Evolutionary conservation across 306 rosid genomes (phyloP).

Genomic region (Prunus mume): DNA sequence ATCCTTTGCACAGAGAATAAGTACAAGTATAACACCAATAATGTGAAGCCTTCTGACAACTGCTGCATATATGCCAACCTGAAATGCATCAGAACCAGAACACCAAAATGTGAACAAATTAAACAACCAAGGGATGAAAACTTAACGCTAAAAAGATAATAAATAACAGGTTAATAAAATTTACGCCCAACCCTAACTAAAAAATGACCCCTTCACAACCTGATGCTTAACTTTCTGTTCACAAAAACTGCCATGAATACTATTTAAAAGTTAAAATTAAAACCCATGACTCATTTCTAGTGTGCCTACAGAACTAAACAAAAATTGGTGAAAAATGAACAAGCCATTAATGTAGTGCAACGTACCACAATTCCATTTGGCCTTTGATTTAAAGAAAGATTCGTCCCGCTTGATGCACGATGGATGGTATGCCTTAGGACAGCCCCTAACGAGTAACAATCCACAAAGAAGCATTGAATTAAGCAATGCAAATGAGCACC

Average conservation of each 20-base stretch:
- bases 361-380: conserved; percentile 98
- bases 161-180: background rate
- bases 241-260: too few species aligned
- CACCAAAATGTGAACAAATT: conserved; percentile 7
- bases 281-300: too few species aligned
- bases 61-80: conserved; percentile 99
- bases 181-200: background rate
- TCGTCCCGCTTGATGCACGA: conserved; percentile 93
- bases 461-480: background rate
- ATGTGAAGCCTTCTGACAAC: conserved; percentile 76
- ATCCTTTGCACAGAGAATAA: conserved; percentile 84
- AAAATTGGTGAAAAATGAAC: background rate
- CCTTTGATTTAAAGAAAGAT: conserved; percentile 79
- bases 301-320: background rate
- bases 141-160: background rate
- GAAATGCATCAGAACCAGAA: conserved; percentile 26
- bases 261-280: too few species aligned
- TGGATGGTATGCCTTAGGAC: conserved; percentile 98
- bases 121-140: background rate
- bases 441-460: conserved; percentile 55
- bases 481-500: conserved; percentile 10
- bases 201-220: too few species aligned
- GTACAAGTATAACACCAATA: conserved; percentile 96
- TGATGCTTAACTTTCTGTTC: too few species aligned
- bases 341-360: conserved; percentile 9